Evolutionary conservation across 2,329 filamentous ascomycete genomes (phyloP), one percentile per base, ranked within the genome.

Genomic region (Penicillium sp.): DNA sequence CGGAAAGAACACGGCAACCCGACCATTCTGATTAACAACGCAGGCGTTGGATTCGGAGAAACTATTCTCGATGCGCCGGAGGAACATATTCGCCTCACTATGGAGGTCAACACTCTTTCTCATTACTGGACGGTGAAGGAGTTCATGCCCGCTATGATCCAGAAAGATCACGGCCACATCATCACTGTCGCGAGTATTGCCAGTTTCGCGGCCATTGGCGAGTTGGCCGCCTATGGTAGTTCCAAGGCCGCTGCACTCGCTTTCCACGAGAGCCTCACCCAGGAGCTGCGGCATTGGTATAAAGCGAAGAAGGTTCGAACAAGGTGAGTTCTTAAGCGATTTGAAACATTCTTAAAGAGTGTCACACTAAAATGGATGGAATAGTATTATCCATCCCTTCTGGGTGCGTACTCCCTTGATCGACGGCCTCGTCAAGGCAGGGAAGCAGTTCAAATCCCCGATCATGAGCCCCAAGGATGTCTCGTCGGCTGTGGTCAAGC

Each of bases 181-280:
- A 74, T 85, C n/a, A 82, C 81, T 0, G 73, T 85, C 9, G 82
- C 83, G 1, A 82, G 79, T 59, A 69, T 79, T 53, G 81, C 81
- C 5, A 79, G 77, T 16, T 83, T 80, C 66, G 53, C 80, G 4
- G 68, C 72, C 2, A 59, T 77, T 2, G 75, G 72, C 3, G 75
- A 78, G n/a, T 77, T 84, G 59, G 78, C 77, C 9, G 79, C 81
- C 57, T 84, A 84, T 67, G 73, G 71, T 27, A 75, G 75, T 41
- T 79, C 78, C 22, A 84, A 84, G 63, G 76, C 78, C 0, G 78
- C 74, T 4, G 77, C 79, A 0, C 67, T 83, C 41, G 71, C 77
- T 11, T 81, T 84, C 63, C 81, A 84, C 60, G 82, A 84, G 69
- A 75, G 75, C 0, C 59, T 75, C 19, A 59, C 61, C 4, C 67